Evolutionary conservation across 2,329 filamentous ascomycete species (phyloP), one percentile per base, ranked within the genome.

Genomic region (Talaromyces marneffei): DNA sequence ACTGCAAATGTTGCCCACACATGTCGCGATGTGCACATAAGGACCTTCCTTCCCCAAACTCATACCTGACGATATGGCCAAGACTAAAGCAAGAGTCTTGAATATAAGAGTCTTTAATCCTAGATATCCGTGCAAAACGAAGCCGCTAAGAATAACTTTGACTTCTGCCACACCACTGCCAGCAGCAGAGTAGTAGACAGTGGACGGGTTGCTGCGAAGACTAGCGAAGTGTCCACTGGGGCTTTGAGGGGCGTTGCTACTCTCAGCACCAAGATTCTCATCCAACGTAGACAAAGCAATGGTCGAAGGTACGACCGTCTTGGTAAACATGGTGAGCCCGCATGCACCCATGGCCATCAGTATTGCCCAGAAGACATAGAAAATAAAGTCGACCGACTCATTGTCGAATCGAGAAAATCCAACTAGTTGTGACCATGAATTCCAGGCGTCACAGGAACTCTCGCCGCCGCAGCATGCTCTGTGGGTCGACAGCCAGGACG

Each of bases 121-220:
- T 7, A 99, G 83, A 72, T 97, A 97, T 1, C 94, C 93, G 79
- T 97, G 94, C 60, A 99, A 80, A 60, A 99, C 93, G 70, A 97
- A 99, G 5, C 94, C 94, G 69, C 92, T 97, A n/a, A 97, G 84
- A 62, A 97, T 97, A 63, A 97, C 94, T 66, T 94, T 92, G 60
- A 97, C 93, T 77, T 99, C 94, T 6, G 94, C 94, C 12, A 99
- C 94, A 68, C 94, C 94, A 75, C 92, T 96, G 54, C 94, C 94
- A 44, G 93, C 93, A 62, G 93, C 94, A 7, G 94, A 92, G 74
- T 97, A 99, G 75, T 96, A 99, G 4, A 93, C 84, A 88, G 95
- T 95, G 0, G 91, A 89, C 2, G 88, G 83, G 0, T 73, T 64
- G 68, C 70, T 68, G 70, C 78, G 63, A 50, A 67, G 25, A 54